A percentile compares a stretch with the other conserved stretches of the same genome.
Evolutionary conservation across 1,284 basidiomycete genomes (phyloP).

Genomic region (Cryptococcus amylolentus): DNA sequence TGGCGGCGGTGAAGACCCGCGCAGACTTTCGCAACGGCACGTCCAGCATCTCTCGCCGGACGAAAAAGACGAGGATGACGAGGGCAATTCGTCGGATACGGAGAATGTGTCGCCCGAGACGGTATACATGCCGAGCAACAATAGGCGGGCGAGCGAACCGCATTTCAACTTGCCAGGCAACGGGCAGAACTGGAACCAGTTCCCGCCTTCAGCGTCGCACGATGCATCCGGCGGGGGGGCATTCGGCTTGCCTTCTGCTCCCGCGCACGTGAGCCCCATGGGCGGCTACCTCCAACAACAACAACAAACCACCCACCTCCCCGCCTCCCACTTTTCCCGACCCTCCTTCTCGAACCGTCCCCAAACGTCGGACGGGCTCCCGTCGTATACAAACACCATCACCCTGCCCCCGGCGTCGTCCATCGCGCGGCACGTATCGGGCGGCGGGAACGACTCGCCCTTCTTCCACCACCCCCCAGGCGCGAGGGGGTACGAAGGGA

Average conservation of each 20-base stretch:
- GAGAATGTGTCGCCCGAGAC: conserved; percentile 11
- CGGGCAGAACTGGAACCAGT: conserved; percentile 5
- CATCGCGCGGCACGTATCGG: conserved; percentile 26
- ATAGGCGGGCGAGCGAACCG: conserved; percentile 29
- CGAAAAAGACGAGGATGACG: not conserved
- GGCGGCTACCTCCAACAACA: conserved; percentile 12
- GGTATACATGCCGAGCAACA: not conserved
- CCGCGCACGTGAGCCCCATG: conserved; percentile 13
- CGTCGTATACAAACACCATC: conserved; percentile 24
- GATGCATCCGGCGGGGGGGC: not conserved
- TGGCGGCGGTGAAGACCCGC: conserved; percentile 9
- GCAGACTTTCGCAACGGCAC: not conserved
- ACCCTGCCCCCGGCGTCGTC: conserved; percentile 35
- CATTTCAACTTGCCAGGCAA: conserved; percentile 17
- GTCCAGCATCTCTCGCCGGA: conserved; percentile 1
- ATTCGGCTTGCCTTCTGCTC: conserved; percentile 16
- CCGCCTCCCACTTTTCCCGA: conserved; percentile 2
- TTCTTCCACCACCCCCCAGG: conserved; percentile 6
- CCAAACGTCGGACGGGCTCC: conserved; percentile 42
- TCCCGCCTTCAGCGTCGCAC: not conserved
- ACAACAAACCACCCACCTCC: conserved; percentile 8
- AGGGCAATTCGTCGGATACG: not conserved
- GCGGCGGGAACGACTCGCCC: conserved; percentile 1
- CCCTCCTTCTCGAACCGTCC: conserved; percentile 20
- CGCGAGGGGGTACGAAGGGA: not conserved